These are phyloP conservation scores for Trichoderma reesei DNA, from an alignment of 495 filamentous ascomycete species.

Conservation along the genomic window DNA sequence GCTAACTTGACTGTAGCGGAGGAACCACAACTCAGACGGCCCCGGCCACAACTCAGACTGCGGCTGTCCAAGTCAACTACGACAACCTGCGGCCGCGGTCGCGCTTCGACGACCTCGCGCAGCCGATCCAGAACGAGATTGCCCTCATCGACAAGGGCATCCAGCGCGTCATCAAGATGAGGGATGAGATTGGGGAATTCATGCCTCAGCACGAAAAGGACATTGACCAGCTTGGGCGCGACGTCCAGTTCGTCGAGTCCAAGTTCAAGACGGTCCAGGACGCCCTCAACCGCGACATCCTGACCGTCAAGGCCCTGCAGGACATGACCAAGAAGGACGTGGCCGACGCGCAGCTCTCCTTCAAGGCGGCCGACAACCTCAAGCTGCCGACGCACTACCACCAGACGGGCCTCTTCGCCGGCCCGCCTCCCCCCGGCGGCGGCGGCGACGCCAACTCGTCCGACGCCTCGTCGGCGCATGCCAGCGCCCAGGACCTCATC, in stretches of 20 bases:
- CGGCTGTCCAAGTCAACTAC: conserved; percentile 69
- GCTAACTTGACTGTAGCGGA: conserved; percentile 17
- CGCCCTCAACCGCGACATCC: conserved; percentile 61
- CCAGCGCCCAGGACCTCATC: conserved; percentile 61
- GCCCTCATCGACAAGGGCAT: conserved; percentile 65
- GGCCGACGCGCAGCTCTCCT: conserved; percentile 60
- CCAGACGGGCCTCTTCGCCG: conserved; percentile 45
- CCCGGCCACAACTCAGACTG: conserved; percentile 38
- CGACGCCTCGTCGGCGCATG: conserved; percentile 26
- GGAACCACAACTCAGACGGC: conserved; percentile 28
- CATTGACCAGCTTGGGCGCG: conserved; percentile 55
- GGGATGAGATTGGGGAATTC: conserved; percentile 47
- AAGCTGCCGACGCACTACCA: conserved; percentile 69
- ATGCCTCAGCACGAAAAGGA: conserved; percentile 56
- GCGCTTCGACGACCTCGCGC: conserved; percentile 78
- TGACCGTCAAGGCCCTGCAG: conserved; percentile 57
- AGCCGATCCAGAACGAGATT: conserved; percentile 69
- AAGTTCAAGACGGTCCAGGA: conserved; percentile 66
- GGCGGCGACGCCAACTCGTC: conserved; percentile 9
- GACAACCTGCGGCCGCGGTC: conserved; percentile 73
- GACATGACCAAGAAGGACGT: conserved; percentile 55
- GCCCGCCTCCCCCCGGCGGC: conserved; percentile 17
- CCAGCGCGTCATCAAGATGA: conserved; percentile 51
- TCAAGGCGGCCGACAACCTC: conserved; percentile 66
- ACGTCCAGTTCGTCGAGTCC: conserved; percentile 62